Base-by-base conservation (phyloP, 352 stramenopile genomes). In the Detonula confervacea region DNA sequence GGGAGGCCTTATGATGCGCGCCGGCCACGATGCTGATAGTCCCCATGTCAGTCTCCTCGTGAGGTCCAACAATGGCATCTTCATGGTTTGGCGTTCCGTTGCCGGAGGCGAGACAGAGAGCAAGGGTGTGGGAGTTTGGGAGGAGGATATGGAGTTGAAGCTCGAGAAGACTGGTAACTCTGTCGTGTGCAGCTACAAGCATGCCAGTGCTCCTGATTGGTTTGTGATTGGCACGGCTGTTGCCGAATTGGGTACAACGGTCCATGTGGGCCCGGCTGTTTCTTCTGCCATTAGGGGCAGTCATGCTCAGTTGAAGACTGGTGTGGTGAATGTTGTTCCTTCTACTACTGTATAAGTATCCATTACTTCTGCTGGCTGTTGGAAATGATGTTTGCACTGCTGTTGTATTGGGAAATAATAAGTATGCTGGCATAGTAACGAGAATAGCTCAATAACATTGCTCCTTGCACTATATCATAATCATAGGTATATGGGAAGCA, bases 1-100 rank as follows among this genome's bases (percentile, higher is more conserved):
- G 29, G 70, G 60, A 22, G 70, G 70, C 7, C 44, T 78, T 24
- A 78, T 72, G 70, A 61, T 78, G n/a, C 70, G 70, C 42, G 59
- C 70, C 8, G 39, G 44, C 14, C n/a, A 67, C n/a, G 12, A 20
- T 30, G 24, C 57, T 4, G 60, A 78, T 49, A 0, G 60, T 0
- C 49, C 70, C 18, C 59, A 71, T 18, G 70, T 78, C 1, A 65
- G 47, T 16, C 70, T 78, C n/a, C 44, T 78, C 11, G 29, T 57
- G 35, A 62, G 56, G 14, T 22, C 44, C 42, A 24, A 56, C 7
- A 25, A 22, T 52, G 70, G 70, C 9, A 25, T 78, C 11, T 67
- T 60, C 51, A 78, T 78, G 70, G 71, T 52, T 30, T 61, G 27
- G 11, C 47, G 70, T n/a, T 29, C 35, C 0, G 39, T 11, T n/a